phyloP scores from a whole-genome alignment of 345 rosid species.

The Streptanthus diversifolius region DNA sequence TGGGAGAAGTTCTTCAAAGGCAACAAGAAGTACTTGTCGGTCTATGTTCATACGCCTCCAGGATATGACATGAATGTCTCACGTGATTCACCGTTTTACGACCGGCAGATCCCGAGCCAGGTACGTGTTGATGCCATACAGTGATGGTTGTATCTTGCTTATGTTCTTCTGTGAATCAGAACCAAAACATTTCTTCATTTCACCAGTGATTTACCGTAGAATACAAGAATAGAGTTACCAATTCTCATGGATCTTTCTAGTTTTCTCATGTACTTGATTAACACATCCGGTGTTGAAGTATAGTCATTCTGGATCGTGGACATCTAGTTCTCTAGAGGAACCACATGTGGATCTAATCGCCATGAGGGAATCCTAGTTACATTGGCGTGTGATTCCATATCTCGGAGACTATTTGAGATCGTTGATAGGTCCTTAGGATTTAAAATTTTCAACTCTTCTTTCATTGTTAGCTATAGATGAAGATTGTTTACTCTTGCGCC shows the following conservation, averaged over 20 bases:
- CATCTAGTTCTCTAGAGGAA: not conserved
- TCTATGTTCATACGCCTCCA: conserved; percentile 66
- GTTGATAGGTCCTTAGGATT: not conserved
- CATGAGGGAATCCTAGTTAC: not conserved
- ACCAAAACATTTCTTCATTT: not conserved
- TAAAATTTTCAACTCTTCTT: not conserved
- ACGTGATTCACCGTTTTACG: conserved; percentile 54
- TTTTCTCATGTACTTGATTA: not conserved
- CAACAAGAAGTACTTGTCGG: conserved; percentile 49
- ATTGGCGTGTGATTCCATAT: not conserved
- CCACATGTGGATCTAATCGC: not conserved
- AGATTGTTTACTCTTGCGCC: not conserved
- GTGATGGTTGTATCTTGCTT: not conserved
- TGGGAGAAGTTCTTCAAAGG: conserved; percentile 91
- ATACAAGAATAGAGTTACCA: not conserved
- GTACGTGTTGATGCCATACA: conserved; percentile 29
- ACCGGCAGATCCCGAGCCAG: conserved; percentile 76
- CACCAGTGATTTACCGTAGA: not conserved
- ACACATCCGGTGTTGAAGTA: not conserved
- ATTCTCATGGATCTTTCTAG: not conserved
- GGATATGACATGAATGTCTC: conserved; percentile 55
- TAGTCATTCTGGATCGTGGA: not conserved
- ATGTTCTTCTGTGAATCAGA: not conserved
- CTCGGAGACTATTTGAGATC: not conserved
- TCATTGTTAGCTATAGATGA: not conserved